phyloP scores from a whole-genome alignment of 305 asterid genomes.

The Solanum hybrid region DNA sequence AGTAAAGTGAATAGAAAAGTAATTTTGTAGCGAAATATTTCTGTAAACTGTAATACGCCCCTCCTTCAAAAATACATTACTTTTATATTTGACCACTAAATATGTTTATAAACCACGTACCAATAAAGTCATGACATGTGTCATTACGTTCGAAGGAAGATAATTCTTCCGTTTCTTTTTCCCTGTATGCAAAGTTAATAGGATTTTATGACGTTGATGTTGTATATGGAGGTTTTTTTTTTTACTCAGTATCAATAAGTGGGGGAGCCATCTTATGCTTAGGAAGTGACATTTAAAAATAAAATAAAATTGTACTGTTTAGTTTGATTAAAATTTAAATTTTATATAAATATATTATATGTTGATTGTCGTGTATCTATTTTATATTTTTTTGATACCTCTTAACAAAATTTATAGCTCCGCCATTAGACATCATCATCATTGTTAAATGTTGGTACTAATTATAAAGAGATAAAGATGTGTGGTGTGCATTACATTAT shows the following conservation, averaged over 20 bases:
- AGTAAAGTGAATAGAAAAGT: too few relatives aligned
- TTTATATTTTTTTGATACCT: too few relatives aligned
- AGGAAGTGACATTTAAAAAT: background rate
- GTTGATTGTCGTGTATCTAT: background rate
- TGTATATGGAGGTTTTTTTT: background rate
- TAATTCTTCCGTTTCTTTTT: background rate
- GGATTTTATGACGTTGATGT: background rate
- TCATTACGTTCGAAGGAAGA: background rate
- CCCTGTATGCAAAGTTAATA: too few relatives aligned
- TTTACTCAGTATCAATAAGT: background rate
- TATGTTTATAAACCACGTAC: background rate
- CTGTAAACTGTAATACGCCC: background rate
- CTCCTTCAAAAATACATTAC: background rate
- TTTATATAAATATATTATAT: too few relatives aligned
- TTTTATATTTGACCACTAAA: background rate
- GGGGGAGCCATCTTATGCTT: background rate
- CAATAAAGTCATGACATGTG: background rate
- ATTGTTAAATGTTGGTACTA: background rate
- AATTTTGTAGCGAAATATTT: too few relatives aligned
- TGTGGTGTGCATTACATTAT: background rate
- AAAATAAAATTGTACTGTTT: too few relatives aligned
- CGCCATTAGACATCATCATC: background rate
- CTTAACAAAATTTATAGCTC: background rate
- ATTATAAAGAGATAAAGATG: background rate
- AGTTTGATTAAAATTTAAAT: background rate